phyloP scores from a whole-genome alignment of 108 stramenopile species.

The Pseudonitzschia multistriata region DNA sequence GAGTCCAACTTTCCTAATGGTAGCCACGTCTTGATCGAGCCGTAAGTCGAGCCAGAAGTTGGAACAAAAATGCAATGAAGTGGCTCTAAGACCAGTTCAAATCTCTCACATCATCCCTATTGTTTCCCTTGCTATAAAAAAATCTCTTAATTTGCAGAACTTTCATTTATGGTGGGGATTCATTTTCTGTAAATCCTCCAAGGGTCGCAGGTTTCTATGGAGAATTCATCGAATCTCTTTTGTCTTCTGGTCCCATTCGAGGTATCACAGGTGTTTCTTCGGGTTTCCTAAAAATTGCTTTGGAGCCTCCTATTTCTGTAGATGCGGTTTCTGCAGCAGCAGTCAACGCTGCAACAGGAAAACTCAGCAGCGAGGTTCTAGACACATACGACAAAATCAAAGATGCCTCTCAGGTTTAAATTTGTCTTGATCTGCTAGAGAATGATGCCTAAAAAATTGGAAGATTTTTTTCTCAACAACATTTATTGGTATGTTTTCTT shows the following conservation, averaged over 20 bases:
- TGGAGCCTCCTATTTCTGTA: constrained; percentile 70
- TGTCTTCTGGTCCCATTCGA: constrained; percentile 48
- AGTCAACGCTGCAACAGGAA: constrained; percentile 54
- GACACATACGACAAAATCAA: constrained; percentile 37
- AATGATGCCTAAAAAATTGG: too few relatives aligned
- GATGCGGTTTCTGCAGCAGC: constrained; percentile 70
- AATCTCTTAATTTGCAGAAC: constrained; percentile 33
- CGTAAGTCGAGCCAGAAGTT: constrained; percentile 12
- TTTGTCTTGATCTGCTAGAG: too few relatives aligned
- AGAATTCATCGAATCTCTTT: constrained; percentile 54
- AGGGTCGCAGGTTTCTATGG: constrained; percentile 73
- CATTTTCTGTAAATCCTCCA: constrained; percentile 64
- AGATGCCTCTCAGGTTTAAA: not conserved
- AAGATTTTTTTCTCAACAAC: too few relatives aligned
- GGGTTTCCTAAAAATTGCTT: constrained; percentile 72
- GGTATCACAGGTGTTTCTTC: constrained; percentile 51
- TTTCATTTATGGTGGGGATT: constrained; percentile 76
- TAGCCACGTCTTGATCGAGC: constrained; percentile 39
- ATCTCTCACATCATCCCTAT: constrained; percentile 23
- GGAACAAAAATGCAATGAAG: not conserved
- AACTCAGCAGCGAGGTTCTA: constrained; percentile 4
- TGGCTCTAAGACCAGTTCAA: not conserved
- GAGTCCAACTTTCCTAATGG: constrained; percentile 17
- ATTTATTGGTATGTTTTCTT: too few relatives aligned
- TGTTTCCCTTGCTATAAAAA: not conserved